Conservation (phyloP, 345 rosid genomes). For the Noccaea caerulescens region DNA sequence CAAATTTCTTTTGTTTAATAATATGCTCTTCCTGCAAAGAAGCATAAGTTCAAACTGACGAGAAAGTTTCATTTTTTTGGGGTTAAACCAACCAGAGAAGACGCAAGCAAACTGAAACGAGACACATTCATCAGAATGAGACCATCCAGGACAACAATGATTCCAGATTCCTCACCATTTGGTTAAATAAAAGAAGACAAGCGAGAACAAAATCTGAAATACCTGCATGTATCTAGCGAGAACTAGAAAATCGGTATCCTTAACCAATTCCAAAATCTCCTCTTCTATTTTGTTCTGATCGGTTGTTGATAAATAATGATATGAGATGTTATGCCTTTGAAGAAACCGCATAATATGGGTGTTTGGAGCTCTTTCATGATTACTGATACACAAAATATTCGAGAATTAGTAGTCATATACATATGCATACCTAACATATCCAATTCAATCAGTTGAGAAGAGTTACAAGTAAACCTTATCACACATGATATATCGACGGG, state of each 20-base stretch:
- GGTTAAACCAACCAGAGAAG: background rate
- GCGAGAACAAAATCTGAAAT: slow-evolving; percentile 40
- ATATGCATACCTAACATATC: background rate
- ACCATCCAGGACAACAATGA: background rate
- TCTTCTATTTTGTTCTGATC: slow-evolving; percentile 67
- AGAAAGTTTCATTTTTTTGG: background rate
- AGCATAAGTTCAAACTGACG: background rate
- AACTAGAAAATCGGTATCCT: slow-evolving; percentile 83
- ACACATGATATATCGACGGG: slow-evolving; percentile 89
- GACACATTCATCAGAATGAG: background rate
- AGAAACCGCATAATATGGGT: slow-evolving; percentile 85
- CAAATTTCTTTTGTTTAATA: background rate
- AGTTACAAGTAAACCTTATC: slow-evolving; percentile 58
- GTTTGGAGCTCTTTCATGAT: slow-evolving; percentile 84
- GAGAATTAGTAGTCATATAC: slow-evolving; percentile 27
- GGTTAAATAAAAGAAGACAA: background rate
- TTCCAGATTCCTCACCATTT: background rate
- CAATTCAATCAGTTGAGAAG: background rate
- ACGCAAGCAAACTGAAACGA: background rate
- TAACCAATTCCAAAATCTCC: slow-evolving; percentile 79
- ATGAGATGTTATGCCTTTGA: slow-evolving; percentile 86
- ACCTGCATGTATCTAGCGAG: slow-evolving; percentile 99
- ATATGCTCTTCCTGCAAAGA: slow-evolving; percentile 3
- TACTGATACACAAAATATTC: slow-evolving; percentile 52
- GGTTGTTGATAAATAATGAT: slow-evolving; percentile 65